phyloP scores from a whole-genome alignment of 164 flowering plant genomes.

The Euptelea pleiosperma region DNA sequence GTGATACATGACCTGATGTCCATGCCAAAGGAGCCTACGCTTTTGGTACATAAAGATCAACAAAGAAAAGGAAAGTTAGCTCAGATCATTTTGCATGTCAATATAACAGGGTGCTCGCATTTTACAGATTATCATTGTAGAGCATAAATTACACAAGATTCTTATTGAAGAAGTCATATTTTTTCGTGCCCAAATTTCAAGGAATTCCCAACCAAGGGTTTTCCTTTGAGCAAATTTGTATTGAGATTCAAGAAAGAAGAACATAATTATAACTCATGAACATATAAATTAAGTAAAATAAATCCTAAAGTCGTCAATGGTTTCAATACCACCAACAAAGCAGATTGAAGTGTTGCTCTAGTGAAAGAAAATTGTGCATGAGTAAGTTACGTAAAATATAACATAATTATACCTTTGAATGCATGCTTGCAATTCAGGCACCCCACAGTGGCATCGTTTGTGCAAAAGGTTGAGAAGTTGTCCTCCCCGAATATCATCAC shows the following conservation, averaged over 20 bases:
- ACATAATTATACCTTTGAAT: constrained; percentile 64
- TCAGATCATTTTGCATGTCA: constrained; percentile 1
- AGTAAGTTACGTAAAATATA: background rate
- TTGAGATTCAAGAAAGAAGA: background rate
- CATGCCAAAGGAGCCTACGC: constrained; percentile 98
- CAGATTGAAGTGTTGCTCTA: background rate
- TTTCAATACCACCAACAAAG: background rate
- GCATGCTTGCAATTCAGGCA: constrained; percentile 92
- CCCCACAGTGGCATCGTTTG: constrained; percentile 93
- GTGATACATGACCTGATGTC: constrained; percentile 93
- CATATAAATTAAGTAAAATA: background rate
- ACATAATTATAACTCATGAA: background rate
- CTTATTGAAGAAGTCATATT: background rate
- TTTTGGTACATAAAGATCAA: constrained; percentile 21
- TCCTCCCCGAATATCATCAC: constrained; percentile 85
- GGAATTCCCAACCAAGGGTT: background rate
- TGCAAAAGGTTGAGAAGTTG: constrained; percentile 86
- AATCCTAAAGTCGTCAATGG: background rate
- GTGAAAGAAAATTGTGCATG: too few relatives aligned
- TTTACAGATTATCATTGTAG: background rate
- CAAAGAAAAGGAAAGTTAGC: constrained; percentile 10
- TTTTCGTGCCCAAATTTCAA: background rate
- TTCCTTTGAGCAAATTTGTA: background rate
- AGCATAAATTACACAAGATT: background rate
- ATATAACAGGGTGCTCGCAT: background rate